phyloP scores from a whole-genome alignment of 768 basidiomycete genomes.

The Glaciozyma martinii region DNA sequence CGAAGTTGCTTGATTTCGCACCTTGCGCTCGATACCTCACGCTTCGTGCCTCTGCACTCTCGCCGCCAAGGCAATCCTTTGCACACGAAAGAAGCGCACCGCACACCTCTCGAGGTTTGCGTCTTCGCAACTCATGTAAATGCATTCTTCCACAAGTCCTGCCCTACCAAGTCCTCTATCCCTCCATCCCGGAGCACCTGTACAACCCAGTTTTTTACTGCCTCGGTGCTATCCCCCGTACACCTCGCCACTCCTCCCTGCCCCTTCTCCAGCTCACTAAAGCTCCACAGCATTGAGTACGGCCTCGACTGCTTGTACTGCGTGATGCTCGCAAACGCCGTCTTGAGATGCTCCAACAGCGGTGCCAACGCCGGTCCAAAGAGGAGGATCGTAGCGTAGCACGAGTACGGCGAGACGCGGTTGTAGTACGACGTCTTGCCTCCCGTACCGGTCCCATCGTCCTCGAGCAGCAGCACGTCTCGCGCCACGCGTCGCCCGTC shows the following conservation, averaged over 20 bases:
- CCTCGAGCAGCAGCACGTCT: constrained; percentile 69
- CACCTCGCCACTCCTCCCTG: constrained; percentile 29
- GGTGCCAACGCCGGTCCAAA: constrained; percentile 55
- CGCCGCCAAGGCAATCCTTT: too few relatives aligned
- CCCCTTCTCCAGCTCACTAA: constrained; percentile 48
- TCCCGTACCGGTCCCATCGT: constrained; percentile 6
- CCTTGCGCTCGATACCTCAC: too few relatives aligned
- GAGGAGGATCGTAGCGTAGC: constrained; percentile 79
- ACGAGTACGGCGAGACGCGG: constrained; percentile 68
- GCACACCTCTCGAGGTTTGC: background rate
- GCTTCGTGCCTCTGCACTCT: too few relatives aligned
- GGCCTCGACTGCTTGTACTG: constrained; percentile 56
- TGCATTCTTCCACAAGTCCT: constrained; percentile 29
- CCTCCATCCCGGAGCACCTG: constrained; percentile 17
- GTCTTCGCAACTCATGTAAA: constrained; percentile 5
- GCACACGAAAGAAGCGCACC: background rate
- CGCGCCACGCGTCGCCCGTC: constrained; percentile 53
- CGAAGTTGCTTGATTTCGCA: too few relatives aligned
- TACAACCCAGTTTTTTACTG: constrained; percentile 32
- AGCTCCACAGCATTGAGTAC: constrained; percentile 67
- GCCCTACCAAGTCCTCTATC: constrained; percentile 23
- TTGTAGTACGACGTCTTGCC: constrained; percentile 47
- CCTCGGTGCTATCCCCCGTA: constrained; percentile 31
- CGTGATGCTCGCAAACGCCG: constrained; percentile 49
- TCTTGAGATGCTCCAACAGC: constrained; percentile 48